These are phyloP conservation scores for Suhomyces yuchorum DNA, from an alignment of 1,139 yeast species.

Conservation along the genomic window DNA sequence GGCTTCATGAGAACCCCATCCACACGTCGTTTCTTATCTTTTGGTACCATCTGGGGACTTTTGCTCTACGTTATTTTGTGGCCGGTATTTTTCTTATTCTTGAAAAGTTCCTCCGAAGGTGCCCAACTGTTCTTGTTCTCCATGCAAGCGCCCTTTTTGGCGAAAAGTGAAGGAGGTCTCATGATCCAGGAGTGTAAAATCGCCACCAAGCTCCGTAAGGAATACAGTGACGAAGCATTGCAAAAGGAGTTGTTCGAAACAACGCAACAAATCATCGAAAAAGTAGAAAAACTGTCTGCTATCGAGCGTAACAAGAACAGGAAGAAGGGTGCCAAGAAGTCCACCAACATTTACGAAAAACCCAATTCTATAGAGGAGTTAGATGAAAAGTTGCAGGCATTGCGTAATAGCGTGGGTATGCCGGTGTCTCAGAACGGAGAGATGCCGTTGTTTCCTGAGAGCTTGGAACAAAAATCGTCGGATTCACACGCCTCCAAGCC, in stretches of 20 bases:
- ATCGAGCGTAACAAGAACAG: conserved; percentile 49
- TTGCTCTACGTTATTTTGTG: conserved; percentile 65
- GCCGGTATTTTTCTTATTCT: conserved; percentile 81
- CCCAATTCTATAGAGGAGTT: conserved; percentile 40
- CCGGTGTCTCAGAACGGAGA: conserved; percentile 16
- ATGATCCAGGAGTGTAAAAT: conserved; percentile 73
- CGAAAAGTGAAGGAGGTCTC: conserved; percentile 61
- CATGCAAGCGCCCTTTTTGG: conserved; percentile 68
- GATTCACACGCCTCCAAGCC: background rate
- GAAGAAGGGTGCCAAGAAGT: conserved; percentile 18
- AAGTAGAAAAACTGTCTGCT: conserved; percentile 72
- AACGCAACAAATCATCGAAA: conserved; percentile 58
- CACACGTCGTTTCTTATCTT: conserved; percentile 72
- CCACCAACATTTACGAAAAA: conserved; percentile 31
- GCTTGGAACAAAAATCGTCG: background rate
- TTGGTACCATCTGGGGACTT: conserved; percentile 77
- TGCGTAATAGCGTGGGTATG: conserved; percentile 31
- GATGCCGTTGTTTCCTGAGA: conserved; percentile 32
- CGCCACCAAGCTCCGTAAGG: conserved; percentile 51
- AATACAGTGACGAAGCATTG: conserved; percentile 60
- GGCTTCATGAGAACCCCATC: conserved; percentile 89
- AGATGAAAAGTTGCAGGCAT: conserved; percentile 33
- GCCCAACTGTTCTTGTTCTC: conserved; percentile 77
- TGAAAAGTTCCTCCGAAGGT: conserved; percentile 76
- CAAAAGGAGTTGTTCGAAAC: conserved; percentile 63